Evolutionary conservation across 2,329 filamentous ascomycete species (phyloP), one percentile per base, ranked within the genome.

Genomic region (Penicillium sp.): DNA sequence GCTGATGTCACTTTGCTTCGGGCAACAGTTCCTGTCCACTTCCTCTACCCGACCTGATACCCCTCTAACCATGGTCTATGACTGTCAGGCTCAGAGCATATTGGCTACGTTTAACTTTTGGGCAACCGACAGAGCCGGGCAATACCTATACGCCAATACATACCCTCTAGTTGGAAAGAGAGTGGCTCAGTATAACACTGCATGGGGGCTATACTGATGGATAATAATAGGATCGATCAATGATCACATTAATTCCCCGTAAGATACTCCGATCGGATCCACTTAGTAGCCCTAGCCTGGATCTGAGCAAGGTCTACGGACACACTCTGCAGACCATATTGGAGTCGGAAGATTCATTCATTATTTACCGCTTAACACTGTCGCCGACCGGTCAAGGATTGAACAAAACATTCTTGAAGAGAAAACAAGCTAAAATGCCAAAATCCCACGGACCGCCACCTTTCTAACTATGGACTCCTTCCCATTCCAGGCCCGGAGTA

Each of bases 11-110:
- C 51, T 49, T 23, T 12, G 23, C 20, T 53, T 43, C 63, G 63
- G 62, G 6, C 41, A 63, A 62, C 20, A 57, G 35, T 66, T 66
- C 63, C 63, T 63, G 49, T 22, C 63, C 54, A 55, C 42, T 49
- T 49, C 49, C 35, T 53, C 40, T 49, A 18, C 41, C 42, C 18
- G 20, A 37, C 35, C 41, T 29, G 27, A 42, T 44, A 52, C 51
- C 9, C 41, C 27, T 35, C 27, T 14, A 54, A 53, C 62, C 60
- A 60, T 45, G 60, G 60, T 46, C 51, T 18, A 40, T 12, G 14
- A 20, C 14, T 3, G 15, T 31, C 15, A 55, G 50, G 49, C 44
- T 54, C 55, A 48, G 51, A 53, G 55, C 48, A 53, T 57, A 55
- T 51, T 52, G 48, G 48, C 48, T 45, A 51, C 23, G 25, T 52